phyloP scores from a whole-genome alignment of 2,329 filamentous ascomycete genomes.

The Talaromyces sp. region DNA sequence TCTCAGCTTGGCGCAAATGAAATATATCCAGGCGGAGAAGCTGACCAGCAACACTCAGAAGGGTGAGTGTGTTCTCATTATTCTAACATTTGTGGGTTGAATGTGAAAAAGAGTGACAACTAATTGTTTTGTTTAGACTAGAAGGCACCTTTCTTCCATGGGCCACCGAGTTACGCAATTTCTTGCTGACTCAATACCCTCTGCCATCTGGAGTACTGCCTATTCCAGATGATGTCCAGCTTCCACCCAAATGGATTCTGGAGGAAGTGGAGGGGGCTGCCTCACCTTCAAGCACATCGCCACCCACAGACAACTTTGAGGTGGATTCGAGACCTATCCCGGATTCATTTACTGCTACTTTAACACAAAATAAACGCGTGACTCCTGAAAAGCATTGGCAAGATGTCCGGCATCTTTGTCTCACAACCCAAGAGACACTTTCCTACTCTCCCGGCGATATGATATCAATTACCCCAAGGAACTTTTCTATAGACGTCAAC shows the following conservation, averaged over 20 bases:
- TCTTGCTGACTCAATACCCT: conserved; percentile 63
- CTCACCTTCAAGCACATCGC: not conserved
- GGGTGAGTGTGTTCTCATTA: conserved; percentile 54
- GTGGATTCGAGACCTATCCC: conserved; percentile 54
- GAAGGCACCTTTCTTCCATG: conserved; percentile 79
- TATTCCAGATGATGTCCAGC: conserved; percentile 67
- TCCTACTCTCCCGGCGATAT: conserved; percentile 70
- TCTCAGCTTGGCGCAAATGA: conserved; percentile 75
- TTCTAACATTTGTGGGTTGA: not conserved
- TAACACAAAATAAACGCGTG: conserved; percentile 65
- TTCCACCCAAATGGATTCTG: conserved; percentile 70
- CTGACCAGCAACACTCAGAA: conserved; percentile 89
- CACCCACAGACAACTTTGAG: conserved; percentile 20
- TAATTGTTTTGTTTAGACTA: conserved; percentile 48
- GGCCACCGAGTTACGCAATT: conserved; percentile 62
- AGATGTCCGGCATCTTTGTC: conserved; percentile 76
- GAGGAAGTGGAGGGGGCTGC: conserved; percentile 10
- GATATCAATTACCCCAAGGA: conserved; percentile 78
- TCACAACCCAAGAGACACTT: conserved; percentile 45
- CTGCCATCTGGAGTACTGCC: conserved; percentile 62
- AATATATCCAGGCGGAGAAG: conserved; percentile 75
- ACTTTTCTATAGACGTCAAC: conserved; percentile 76
- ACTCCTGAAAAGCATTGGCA: conserved; percentile 82
- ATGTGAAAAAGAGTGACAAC: not conserved
- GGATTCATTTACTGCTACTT: conserved; percentile 49